These are phyloP conservation scores for Fusarium keratoplasticum DNA, from an alignment of 2,329 filamentous ascomycete species.

Conservation along the genomic window DNA sequence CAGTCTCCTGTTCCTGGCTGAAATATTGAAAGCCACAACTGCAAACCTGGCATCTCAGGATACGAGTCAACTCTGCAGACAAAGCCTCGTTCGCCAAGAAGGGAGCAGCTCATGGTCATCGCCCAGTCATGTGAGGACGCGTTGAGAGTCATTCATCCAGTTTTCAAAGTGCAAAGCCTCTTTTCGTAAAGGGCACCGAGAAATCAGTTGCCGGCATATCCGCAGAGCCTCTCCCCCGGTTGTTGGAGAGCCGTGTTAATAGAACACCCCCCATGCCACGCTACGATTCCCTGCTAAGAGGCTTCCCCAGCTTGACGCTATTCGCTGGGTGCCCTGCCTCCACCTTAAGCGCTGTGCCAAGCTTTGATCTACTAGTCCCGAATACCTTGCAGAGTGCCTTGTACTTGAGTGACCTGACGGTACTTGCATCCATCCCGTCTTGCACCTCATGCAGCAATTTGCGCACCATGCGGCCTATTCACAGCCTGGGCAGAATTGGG, in stretches of 20 bases:
- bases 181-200: background rate
- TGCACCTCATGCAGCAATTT: constrained; percentile 1
- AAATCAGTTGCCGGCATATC: background rate
- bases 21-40: constrained; percentile 4
- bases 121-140: constrained; percentile 3
- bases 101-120: background rate
- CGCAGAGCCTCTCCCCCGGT: constrained; percentile 1
- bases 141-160: background rate
- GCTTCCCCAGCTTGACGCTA: background rate
- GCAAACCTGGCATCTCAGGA: background rate
- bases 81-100: background rate
- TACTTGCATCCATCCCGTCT: background rate
- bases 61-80: background rate
- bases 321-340: background rate
- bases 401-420: constrained; percentile 1
- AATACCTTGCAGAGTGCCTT: constrained; percentile 6
- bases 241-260: background rate
- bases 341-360: constrained; percentile 1
- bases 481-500: background rate
- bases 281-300: background rate
- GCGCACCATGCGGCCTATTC: constrained; percentile 1
- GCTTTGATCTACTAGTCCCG: background rate
- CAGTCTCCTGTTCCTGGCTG: background rate
- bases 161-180: constrained; percentile 1
- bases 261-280: background rate